Evolutionary conservation across 192 early-diverging fungal species (phyloP).

Genomic region (Diversispora epigaea): DNA sequence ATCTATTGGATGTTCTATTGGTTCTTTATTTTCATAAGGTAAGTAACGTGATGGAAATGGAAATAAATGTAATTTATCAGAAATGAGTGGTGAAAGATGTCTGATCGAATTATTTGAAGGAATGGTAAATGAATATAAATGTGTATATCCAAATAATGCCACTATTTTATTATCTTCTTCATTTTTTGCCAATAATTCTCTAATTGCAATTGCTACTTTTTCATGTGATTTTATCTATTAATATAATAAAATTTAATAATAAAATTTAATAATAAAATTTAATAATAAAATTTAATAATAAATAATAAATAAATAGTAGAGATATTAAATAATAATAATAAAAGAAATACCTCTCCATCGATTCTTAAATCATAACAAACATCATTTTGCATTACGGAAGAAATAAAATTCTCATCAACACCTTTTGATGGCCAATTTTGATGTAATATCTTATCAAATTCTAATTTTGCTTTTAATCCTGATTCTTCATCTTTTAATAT

Average conservation of each 20-base stretch:
- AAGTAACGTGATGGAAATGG: conserved; percentile 28
- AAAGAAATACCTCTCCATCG: conserved; percentile 2
- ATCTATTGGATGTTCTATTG: conserved; percentile 25
- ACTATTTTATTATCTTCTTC: not conserved
- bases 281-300: not conserved
- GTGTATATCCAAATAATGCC: conserved; percentile 10
- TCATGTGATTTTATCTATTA: not conserved
- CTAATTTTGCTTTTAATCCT: conserved; percentile 2
- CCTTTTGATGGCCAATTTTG: not conserved
- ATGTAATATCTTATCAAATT: conserved; percentile 29
- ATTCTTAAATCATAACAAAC: conserved; percentile 13
- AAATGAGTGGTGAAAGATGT: not conserved
- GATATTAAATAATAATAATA: not conserved
- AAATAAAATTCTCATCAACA: not conserved
- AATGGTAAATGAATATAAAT: conserved; percentile 4
- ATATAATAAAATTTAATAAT: not conserved
- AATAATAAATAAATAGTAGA: not conserved
- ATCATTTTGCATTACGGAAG: conserved; percentile 14
- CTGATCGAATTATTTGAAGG: not conserved
- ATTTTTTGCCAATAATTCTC: conserved; percentile 16
- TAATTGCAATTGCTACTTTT: not conserved
- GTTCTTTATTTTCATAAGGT: conserved; percentile 26
- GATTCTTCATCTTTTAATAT: not conserved
- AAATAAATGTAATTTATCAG: conserved; percentile 7
- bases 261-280: not conserved